phyloP scores from a whole-genome alignment of 202 grass and related monocot genomes.

The Panicum virgatum region DNA sequence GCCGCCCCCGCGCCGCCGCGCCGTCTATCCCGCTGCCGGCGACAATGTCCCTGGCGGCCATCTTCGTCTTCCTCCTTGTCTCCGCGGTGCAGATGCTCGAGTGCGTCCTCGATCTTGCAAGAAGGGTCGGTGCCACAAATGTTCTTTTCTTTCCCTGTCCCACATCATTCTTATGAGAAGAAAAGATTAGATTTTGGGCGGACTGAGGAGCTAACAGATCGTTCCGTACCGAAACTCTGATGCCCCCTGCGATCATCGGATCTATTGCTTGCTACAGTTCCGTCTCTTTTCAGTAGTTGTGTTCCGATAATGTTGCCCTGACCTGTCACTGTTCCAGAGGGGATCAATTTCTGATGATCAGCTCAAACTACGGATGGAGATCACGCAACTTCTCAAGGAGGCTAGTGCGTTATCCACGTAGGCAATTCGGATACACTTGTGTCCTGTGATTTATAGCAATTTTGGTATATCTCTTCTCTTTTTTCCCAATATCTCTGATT shows the following conservation, averaged over 20 bases:
- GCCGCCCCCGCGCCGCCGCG: slow-evolving; percentile 9
- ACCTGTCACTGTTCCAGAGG: slow-evolving; percentile 51
- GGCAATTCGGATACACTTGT: slow-evolving; percentile 9
- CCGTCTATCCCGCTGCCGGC: slow-evolving; percentile 23
- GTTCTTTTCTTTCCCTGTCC: neutral
- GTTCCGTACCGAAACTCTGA: too few relatives aligned
- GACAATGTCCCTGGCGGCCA: slow-evolving; percentile 59
- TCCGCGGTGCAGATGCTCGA: slow-evolving; percentile 61
- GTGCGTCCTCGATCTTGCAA: slow-evolving; percentile 58
- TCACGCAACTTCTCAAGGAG: slow-evolving; percentile 77
- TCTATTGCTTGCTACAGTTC: neutral
- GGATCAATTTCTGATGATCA: slow-evolving; percentile 53
- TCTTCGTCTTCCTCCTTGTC: slow-evolving; percentile 75
- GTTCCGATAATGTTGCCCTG: slow-evolving; percentile 16
- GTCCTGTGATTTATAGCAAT: neutral
- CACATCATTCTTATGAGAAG: neutral
- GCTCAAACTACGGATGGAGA: slow-evolving; percentile 66
- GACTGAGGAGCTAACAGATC: neutral
- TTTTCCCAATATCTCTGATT: neutral
- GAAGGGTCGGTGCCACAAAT: slow-evolving; percentile 56
- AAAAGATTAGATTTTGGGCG: neutral
- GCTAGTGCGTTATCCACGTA: slow-evolving; percentile 71
- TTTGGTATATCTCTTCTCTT: neutral
- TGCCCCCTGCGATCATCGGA: slow-evolving; percentile 6
- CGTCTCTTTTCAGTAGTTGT: neutral